A percentile compares a stretch with the other conserved stretches of the same genome.
Conservation (phyloP, 2,329 filamentous ascomycete species). For the Exophiala phaeomuriformis region DNA sequence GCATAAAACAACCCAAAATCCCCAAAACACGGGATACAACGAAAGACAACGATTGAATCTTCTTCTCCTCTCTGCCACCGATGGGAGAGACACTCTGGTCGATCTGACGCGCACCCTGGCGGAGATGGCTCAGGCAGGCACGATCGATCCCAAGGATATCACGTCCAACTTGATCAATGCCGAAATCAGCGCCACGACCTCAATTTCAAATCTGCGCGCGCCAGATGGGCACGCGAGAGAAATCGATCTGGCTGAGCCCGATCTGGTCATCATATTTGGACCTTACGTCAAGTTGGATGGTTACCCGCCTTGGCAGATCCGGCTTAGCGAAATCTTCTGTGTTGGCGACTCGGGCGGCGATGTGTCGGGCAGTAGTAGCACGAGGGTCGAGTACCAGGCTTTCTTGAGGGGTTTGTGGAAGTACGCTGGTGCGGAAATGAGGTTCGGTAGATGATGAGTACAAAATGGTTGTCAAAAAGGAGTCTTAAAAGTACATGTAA, state of each 20-base stretch:
- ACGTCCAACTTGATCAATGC: conserved; percentile 79
- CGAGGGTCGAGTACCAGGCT: conserved; percentile 77
- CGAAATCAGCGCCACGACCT: conserved; percentile 60
- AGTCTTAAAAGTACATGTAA: too few relatives aligned
- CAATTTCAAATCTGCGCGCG: conserved; percentile 13
- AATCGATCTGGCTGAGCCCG: conserved; percentile 52
- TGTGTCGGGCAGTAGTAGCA: conserved; percentile 27
- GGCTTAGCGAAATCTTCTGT: conserved; percentile 86
- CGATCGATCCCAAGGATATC: conserved; percentile 74
- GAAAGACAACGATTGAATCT: conserved; percentile 46
- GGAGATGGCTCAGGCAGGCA: conserved; percentile 87
- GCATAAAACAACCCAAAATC: conserved; percentile 22
- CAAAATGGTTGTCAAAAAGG: too few relatives aligned
- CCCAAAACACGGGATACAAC: conserved; percentile 14
- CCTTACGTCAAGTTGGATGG: conserved; percentile 77
- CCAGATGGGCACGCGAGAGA: conserved; percentile 7
- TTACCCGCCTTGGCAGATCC: conserved; percentile 94
- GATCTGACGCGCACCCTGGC: conserved; percentile 90
- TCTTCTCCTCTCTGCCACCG: conserved; percentile 76
- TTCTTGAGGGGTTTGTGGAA: conserved; percentile 79
- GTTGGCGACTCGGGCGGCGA: conserved; percentile 40
- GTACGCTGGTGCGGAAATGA: conserved; percentile 81
- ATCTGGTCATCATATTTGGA: conserved; percentile 80
- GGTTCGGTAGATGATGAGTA: conserved; percentile 56
- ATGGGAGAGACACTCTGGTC: conserved; percentile 87